Base-by-base conservation (phyloP, 2,329 filamentous ascomycete genomes). In the Amphichorda felina region DNA sequence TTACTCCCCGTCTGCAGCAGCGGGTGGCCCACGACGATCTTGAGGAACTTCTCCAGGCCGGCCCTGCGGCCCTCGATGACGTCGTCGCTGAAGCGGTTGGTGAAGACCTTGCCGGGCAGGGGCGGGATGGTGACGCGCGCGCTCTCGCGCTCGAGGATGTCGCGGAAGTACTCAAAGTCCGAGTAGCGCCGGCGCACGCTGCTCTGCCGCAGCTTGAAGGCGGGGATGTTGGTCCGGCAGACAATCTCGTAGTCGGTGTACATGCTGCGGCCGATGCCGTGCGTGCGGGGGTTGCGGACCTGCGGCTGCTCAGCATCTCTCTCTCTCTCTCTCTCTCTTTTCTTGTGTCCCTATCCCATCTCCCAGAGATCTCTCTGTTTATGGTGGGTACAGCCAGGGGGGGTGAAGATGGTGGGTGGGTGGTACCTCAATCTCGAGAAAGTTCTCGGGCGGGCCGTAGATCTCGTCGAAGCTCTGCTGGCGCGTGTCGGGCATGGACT, bases 241-340 rank as follows among this genome's bases (percentile, higher is more conserved):
- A 94, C 74, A 54, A 98, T 95, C 62, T 96, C 88, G 70, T 96
- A 98, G 63, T 93, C 91, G 37, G 91, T 98, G 69, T 96, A 96
- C 87, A 94, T 94, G 65, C 78, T 76, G 48, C 91, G 84, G 44
- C 88, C 89, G 53, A 91, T 87, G 56, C 93, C 91, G 61, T 94
- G 86, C 19, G 88, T 94, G 63, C 87, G 81, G 24, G 91, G 91
- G 58, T 91, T 91, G 56, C 82, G 82, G 49, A 96, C 86, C 87
- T 94, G 58, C 39, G 34, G 38, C 15, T 31, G 22, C 10, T 24
- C 30, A 15, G 29, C 31, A 34, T 15, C 21, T 34, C 11, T 34
- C 5, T 34, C 9, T 34, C n/a, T 24, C 17, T 22, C 18, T n/a
- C n/a, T n/a, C n/a, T n/a, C 17, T 29, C 5, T 13, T n/a, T 7